Conservation (phyloP, 257 asterid species). For the Mitragyna speciosa region DNA sequence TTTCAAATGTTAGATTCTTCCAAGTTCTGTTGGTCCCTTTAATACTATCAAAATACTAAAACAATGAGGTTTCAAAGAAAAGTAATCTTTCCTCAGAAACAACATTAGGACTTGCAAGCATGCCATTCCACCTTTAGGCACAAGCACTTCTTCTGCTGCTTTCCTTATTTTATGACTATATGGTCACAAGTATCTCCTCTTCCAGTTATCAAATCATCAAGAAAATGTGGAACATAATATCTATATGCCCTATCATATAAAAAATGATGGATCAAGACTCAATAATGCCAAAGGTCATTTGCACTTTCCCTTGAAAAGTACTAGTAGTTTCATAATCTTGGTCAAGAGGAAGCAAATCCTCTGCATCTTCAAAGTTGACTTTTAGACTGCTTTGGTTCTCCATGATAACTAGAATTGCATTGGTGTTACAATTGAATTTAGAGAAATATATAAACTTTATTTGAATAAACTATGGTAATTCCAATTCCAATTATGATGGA, state of each 20-base stretch:
- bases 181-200: too few species aligned
- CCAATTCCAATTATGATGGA: not conserved
- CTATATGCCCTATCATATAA: too few species aligned
- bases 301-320: not conserved
- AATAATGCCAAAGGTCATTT: not conserved
- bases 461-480: not conserved
- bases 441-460: too few species aligned
- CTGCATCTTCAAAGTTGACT: not conserved
- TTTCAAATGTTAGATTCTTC: slow-evolving; percentile 17
- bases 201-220: too few species aligned
- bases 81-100: not conserved
- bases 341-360: not conserved
- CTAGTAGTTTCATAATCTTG: not conserved
- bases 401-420: not conserved
- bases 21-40: slow-evolving; percentile 3
- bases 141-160: not conserved
- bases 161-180: too few species aligned
- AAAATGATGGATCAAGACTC: not conserved
- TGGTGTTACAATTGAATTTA: not conserved
- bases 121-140: not conserved
- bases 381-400: not conserved
- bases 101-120: not conserved
- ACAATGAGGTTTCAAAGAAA: not conserved
- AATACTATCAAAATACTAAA: not conserved
- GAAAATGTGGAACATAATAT: too few species aligned